A percentile compares a stretch with the other conserved stretches of the same genome.
Conservation (phyloP, 441 rosid species). For the Croton laevigatus region DNA sequence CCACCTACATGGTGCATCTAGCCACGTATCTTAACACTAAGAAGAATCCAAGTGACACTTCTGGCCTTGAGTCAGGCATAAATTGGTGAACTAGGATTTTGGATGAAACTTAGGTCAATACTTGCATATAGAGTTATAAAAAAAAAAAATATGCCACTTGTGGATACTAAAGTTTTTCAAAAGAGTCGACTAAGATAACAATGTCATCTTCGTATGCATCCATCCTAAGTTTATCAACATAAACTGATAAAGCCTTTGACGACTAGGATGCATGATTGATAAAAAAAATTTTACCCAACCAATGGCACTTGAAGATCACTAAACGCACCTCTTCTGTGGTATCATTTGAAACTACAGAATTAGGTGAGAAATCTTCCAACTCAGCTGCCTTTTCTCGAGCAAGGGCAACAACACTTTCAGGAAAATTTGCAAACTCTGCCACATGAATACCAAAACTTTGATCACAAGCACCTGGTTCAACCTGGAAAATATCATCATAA, state of each 20-base stretch:
- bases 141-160: not conserved
- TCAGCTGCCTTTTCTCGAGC: conserved; percentile 97
- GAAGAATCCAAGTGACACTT: not conserved
- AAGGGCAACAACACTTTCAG: conserved; percentile 86
- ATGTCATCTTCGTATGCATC: not conserved
- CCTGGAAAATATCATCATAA: conserved; percentile 40
- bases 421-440: conserved; percentile 97
- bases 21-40: not conserved
- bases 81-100: not conserved
- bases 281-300: not conserved
- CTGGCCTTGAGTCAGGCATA: not conserved
- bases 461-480: conserved; percentile 96
- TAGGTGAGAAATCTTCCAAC: conserved; percentile 90
- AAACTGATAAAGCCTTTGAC: not conserved
- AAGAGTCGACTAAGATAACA: not conserved
- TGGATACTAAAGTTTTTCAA: not conserved
- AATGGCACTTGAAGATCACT: conserved; percentile 2
- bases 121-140: not conserved
- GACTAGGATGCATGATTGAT: conserved; percentile 5
- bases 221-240: conserved; percentile 6
- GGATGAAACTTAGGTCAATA: not conserved
- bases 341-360: conserved; percentile 43
- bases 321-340: conserved; percentile 41
- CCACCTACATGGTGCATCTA: not conserved
- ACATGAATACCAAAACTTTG: conserved; percentile 99